Evolutionary conservation across 169 alveolate genomes (phyloP), one percentile per base, ranked within the genome.

Genomic region (Plasmodium knowlesi): DNA sequence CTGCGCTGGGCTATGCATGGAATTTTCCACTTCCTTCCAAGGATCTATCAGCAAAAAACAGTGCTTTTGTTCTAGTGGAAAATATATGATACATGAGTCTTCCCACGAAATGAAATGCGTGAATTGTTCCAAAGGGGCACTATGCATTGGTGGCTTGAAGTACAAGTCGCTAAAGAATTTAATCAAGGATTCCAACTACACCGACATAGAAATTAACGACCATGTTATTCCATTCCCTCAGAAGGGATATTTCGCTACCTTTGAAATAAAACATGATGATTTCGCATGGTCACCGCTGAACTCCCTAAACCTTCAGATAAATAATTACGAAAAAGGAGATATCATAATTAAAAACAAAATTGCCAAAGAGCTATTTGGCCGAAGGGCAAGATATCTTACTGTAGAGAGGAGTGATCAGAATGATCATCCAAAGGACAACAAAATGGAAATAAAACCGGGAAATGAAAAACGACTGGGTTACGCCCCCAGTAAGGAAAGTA

Each of bases 1-100:
- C 9, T 96, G 97, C 92, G 92, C 96, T 32, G 97, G 97, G 5
- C 86, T 96, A 30, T 96, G 97, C 46, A 95, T 96, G 96, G 96
- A 96, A 72, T 95, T 86, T 84, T 95, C 97, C 14, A 96, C 97
- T 25, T 95, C 97, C 16, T 96, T 92, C 67, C 95, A 95, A 54
- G 97, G 97, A 2, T 95, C 97, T 5, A 93, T 94, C 34, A 94
- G 96, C 39, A 88, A 92, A 89, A 96, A 93, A 81, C 97, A 96
- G 39, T 96, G 97, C 72, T 96, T 96, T 92, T 96, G 97, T 93
- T 72, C 85, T 30, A 92, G 83, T 54, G 97, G 97, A 8, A 92
- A 95, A 54, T 96, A 94, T 81, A 95, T 96, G 97, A 89, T 76
- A 67, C 41, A 72, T 14, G 96, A 96, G 34, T 85, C 86, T 9